phyloP scores from a whole-genome alignment of 2,329 filamentous ascomycete species.

The Anisogramma anomala region DNA sequence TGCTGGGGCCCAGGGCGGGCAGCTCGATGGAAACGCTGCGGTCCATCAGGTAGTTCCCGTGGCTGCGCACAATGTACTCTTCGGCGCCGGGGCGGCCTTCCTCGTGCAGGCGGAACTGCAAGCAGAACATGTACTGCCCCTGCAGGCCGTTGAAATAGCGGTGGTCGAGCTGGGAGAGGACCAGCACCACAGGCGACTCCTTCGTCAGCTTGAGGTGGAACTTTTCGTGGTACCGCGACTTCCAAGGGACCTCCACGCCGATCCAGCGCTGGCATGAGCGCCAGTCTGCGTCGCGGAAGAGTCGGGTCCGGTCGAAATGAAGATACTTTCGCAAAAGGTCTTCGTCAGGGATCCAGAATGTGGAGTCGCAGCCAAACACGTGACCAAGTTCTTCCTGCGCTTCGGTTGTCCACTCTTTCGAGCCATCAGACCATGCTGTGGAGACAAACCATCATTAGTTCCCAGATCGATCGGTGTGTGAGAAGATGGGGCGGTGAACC shows the following conservation, averaged over 20 bases:
- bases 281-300: constrained; percentile 45
- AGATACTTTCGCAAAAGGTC: constrained; percentile 49
- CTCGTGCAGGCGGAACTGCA: constrained; percentile 43
- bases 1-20: constrained; percentile 55
- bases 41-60: constrained; percentile 47
- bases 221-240: constrained; percentile 42
- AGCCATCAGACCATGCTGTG: constrained; percentile 62
- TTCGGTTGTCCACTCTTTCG: constrained; percentile 72
- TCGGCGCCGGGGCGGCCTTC: constrained; percentile 30
- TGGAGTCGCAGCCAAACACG: constrained; percentile 65
- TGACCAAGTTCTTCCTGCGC: constrained; percentile 64
- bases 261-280: constrained; percentile 34
- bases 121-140: constrained; percentile 43
- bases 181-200: constrained; percentile 40
- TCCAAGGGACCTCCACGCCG: constrained; percentile 41
- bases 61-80: constrained; percentile 44
- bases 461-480: neutral
- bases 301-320: constrained; percentile 45
- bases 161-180: constrained; percentile 45
- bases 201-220: constrained; percentile 40
- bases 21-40: constrained; percentile 70
- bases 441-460: neutral
- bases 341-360: constrained; percentile 48
- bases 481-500: neutral
- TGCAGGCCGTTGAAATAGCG: constrained; percentile 46